These are phyloP conservation scores for Fusarium nodosum DNA, from an alignment of 2,329 filamentous ascomycete species.

Conservation along the genomic window DNA sequence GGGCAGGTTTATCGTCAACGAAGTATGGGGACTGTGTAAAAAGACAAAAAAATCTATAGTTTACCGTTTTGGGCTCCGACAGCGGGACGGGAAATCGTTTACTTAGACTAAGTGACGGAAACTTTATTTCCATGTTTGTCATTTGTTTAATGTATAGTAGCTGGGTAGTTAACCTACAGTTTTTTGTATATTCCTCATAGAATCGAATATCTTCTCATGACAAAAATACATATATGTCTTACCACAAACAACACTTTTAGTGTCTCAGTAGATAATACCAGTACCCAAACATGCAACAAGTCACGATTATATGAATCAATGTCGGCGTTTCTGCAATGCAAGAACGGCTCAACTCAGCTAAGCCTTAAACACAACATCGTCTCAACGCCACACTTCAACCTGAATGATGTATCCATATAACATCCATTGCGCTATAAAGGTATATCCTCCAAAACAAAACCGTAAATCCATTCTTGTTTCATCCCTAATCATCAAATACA, in stretches of 20 bases:
- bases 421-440: slow-evolving; percentile 23
- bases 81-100: not conserved
- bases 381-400: not conserved
- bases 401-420: not conserved
- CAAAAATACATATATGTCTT: not conserved
- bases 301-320: not conserved
- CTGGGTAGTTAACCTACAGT: not conserved
- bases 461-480: slow-evolving; percentile 15
- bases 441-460: slow-evolving; percentile 32
- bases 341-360: not conserved
- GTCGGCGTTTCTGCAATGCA: not conserved
- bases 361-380: not conserved
- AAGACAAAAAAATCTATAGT: not conserved
- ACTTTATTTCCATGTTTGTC: not conserved
- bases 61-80: not conserved
- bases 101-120: not conserved
- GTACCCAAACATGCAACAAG: not conserved
- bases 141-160: not conserved
- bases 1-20: not conserved
- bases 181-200: not conserved
- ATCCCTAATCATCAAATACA: slow-evolving; percentile 18
- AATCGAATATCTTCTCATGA: not conserved
- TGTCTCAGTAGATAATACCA: not conserved
- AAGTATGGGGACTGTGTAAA: not conserved
- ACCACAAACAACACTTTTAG: not conserved